These are phyloP conservation scores for Apiospora kogelbergensis DNA, from an alignment of 2,329 filamentous ascomycete species.

Conservation along the genomic window DNA sequence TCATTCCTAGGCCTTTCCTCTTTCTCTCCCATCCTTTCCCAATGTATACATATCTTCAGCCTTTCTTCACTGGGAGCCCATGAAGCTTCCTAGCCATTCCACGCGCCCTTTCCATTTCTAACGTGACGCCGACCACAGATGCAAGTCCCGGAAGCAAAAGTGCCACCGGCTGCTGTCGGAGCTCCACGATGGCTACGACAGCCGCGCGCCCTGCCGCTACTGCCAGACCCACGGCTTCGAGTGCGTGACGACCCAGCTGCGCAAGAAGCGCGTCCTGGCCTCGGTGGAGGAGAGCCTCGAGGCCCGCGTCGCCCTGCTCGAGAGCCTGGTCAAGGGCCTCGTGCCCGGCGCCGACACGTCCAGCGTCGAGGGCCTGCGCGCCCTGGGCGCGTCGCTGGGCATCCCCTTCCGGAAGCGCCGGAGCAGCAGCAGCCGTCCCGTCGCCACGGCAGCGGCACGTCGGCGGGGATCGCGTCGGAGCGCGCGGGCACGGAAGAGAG, in stretches of 20 bases:
- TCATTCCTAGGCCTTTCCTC: background rate
- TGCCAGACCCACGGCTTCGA: conserved; percentile 39
- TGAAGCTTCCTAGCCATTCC: background rate
- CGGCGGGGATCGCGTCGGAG: background rate
- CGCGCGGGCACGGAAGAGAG: background rate
- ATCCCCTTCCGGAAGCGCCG: conserved; percentile 34
- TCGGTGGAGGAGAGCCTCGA: conserved; percentile 36
- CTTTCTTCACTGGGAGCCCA: background rate
- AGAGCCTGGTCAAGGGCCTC: conserved; percentile 43
- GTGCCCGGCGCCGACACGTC: conserved; percentile 41
- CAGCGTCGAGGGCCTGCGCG: conserved; percentile 39
- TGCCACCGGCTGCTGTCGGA: conserved; percentile 35
- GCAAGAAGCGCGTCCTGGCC: conserved; percentile 45
- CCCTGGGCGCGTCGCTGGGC: conserved; percentile 36
- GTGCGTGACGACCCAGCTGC: conserved; percentile 42
- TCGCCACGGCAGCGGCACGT: conserved; percentile 10
- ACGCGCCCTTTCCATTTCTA: background rate
- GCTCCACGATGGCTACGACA: conserved; percentile 15
- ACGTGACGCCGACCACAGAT: conserved; percentile 22
- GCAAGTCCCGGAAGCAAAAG: conserved; percentile 46
- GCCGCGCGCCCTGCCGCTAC: conserved; percentile 40
- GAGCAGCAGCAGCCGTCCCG: conserved; percentile 15
- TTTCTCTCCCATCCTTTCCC: background rate
- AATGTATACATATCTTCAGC: background rate
- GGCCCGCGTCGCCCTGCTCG: conserved; percentile 38